Conservation (phyloP, 2,329 filamentous ascomycete species). For the Fusarium sterilihyphosum region DNA sequence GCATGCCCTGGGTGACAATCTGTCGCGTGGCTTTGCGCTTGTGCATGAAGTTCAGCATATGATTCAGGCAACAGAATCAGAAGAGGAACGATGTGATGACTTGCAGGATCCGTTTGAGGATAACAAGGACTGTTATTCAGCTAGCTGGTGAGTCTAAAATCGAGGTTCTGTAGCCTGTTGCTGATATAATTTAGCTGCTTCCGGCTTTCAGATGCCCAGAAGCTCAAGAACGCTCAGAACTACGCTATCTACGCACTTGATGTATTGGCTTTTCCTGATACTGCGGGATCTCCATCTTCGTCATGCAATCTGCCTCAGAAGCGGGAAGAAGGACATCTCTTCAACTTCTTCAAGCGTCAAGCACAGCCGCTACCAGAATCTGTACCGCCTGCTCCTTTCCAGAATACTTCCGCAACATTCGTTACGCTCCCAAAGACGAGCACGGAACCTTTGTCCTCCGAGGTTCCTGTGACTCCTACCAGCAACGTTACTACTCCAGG, state of each 20-base stretch:
- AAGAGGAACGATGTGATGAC: neutral
- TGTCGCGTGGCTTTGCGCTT: neutral
- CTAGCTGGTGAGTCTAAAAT: neutral
- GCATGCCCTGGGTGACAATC: neutral
- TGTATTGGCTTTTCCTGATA: neutral
- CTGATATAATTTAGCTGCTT: neutral
- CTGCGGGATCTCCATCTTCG: neutral
- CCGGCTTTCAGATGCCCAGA: neutral
- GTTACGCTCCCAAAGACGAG: neutral
- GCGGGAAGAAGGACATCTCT: neutral
- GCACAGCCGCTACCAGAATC: neutral
- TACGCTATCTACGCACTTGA: neutral
- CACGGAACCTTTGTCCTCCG: neutral
- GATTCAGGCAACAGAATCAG: neutral
- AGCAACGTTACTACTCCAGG: neutral
- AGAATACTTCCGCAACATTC: neutral
- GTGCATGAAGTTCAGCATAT: neutral
- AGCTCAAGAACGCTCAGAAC: neutral
- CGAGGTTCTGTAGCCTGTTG: rapidly evolving
- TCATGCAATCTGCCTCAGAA: neutral
- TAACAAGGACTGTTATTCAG: neutral
- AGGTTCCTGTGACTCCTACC: neutral
- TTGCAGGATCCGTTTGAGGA: neutral
- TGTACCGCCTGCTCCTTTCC: neutral
- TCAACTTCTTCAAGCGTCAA: neutral